Percentiles rank a stretch among this genome's conserved stretches.
phyloP scores from a whole-genome alignment of 768 basidiomycete species.

The Pleurotus tuber-regium region DNA sequence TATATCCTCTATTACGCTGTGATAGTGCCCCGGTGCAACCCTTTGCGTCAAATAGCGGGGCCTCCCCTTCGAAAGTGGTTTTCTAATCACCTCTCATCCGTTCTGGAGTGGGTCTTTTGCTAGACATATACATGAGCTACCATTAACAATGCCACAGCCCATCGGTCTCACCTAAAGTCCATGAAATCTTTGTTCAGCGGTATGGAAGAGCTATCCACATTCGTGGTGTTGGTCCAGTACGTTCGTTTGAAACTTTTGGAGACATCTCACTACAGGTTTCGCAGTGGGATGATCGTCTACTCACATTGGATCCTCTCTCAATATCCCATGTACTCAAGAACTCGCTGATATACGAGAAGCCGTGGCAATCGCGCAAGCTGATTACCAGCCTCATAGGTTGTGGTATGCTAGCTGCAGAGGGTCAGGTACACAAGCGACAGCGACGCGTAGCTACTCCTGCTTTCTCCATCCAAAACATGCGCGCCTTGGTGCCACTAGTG shows the following conservation, averaged over 20 bases:
- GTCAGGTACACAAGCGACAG: conserved; percentile 76
- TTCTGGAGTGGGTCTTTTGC: conserved; percentile 52
- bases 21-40: conserved; percentile 35
- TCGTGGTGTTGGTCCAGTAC: conserved; percentile 64
- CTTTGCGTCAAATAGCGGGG: conserved; percentile 57
- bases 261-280: background rate
- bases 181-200: conserved; percentile 50
- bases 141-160: conserved; percentile 36
- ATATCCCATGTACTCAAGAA: conserved; percentile 74
- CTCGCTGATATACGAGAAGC: conserved; percentile 75
- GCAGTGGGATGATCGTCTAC: conserved; percentile 77
- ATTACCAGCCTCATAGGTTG: conserved; percentile 80
- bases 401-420: conserved; percentile 81
- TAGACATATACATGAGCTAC: background rate
- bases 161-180: conserved; percentile 46
- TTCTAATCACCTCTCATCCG: conserved; percentile 47
- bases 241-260: conserved; percentile 26
- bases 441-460: conserved; percentile 74
- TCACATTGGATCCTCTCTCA: conserved; percentile 79
- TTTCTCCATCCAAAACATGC: conserved; percentile 77
- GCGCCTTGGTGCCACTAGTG: conserved; percentile 67
- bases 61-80: conserved; percentile 52
- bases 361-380: conserved; percentile 71
- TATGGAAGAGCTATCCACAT: conserved; percentile 74
- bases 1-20: conserved; percentile 30